These are phyloP conservation scores for Penicillium daleae DNA, from an alignment of 495 filamentous ascomycete species.

Conservation along the genomic window DNA sequence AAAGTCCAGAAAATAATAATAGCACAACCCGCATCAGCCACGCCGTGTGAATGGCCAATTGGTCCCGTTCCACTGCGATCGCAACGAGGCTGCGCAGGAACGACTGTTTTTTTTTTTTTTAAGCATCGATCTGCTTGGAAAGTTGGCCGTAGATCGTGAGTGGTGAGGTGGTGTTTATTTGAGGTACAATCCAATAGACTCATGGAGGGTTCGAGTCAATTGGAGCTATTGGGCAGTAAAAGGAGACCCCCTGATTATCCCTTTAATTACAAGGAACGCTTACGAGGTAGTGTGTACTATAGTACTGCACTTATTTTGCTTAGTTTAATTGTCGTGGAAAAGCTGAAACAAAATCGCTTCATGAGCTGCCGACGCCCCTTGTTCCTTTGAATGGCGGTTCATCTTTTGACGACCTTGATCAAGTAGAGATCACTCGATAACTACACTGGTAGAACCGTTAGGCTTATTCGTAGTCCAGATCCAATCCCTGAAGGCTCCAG, in stretches of 20 bases:
- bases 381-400: neutral
- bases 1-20: conserved; percentile 24
- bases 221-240: neutral
- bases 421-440: neutral
- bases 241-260: conserved; percentile 20
- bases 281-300: too few species aligned
- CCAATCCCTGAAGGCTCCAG: neutral
- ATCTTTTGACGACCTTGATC: neutral
- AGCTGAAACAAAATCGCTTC: conserved; percentile 7
- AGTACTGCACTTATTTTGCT: neutral
- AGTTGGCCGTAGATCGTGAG: too few species aligned
- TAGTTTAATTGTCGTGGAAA: conserved; percentile 1
- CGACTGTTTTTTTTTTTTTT: neutral
- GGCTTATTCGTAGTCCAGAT: neutral
- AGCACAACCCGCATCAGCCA: conserved; percentile 16
- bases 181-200: too few species aligned
- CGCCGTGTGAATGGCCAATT: conserved; percentile 8
- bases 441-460: neutral
- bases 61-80: conserved; percentile 8
- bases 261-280: too few species aligned
- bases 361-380: too few species aligned
- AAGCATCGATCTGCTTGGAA: neutral
- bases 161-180: too few species aligned
- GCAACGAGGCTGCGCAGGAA: conserved; percentile 12
- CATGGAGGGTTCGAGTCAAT: neutral